Conservation (phyloP, 352 stramenopile species). For the Phytophthora macrochlamydospora region DNA sequence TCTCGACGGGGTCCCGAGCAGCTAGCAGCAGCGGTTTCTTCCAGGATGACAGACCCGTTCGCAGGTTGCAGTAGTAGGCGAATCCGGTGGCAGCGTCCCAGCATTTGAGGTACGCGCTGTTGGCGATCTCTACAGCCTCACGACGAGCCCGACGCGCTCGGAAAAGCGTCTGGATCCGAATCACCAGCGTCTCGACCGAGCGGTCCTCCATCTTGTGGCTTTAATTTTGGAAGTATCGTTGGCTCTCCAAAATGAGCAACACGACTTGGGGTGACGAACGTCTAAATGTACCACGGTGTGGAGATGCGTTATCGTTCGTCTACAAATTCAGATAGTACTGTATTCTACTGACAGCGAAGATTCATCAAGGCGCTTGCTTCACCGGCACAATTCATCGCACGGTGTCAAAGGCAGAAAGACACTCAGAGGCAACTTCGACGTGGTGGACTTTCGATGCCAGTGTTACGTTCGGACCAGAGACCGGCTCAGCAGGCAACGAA, state of each 20-base stretch:
- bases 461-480: not conserved
- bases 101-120: slow-evolving; percentile 51
- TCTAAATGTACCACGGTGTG: no score
- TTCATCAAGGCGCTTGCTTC: no score
- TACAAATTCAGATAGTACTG: no score
- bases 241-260: no score
- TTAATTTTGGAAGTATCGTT: not conserved
- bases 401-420: no score
- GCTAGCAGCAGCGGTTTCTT: slow-evolving; percentile 49
- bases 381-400: no score
- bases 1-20: slow-evolving; percentile 19
- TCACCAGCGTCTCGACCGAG: slow-evolving; percentile 23
- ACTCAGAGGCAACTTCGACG: no score
- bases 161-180: slow-evolving; percentile 44
- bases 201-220: not conserved
- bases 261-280: no score
- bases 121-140: slow-evolving; percentile 29
- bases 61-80: slow-evolving; percentile 57
- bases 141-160: slow-evolving; percentile 36
- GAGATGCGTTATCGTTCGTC: no score
- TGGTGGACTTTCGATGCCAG: no score
- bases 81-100: slow-evolving; percentile 45
- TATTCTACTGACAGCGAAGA: no score
- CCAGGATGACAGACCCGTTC: slow-evolving; percentile 49
- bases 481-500: not conserved